These are phyloP conservation scores for Tylopilus felleus DNA, from an alignment of 768 basidiomycete species.

Conservation along the genomic window DNA sequence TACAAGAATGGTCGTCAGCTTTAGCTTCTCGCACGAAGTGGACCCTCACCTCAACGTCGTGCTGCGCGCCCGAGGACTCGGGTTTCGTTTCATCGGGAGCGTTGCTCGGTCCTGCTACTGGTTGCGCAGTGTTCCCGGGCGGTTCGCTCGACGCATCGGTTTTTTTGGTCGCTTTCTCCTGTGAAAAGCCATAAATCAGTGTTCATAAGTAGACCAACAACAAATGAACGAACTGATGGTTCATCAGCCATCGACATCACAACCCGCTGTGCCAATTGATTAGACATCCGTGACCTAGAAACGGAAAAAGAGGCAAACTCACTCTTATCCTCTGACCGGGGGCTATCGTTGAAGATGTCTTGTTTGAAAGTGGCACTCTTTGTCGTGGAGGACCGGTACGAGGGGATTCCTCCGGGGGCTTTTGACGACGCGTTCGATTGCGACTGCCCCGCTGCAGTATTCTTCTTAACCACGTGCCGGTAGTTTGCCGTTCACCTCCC, in stretches of 20 bases:
- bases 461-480: too few species aligned
- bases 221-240: not conserved
- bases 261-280: not conserved
- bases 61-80: too few species aligned
- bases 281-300: not conserved
- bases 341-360: not conserved
- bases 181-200: too few species aligned
- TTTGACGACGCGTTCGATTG: not conserved
- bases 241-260: not conserved
- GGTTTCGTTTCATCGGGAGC: too few species aligned
- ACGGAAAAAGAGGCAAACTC: not conserved
- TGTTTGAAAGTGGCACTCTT: not conserved
- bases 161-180: too few species aligned
- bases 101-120: too few species aligned
- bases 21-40: not conserved
- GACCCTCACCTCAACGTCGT: not conserved
- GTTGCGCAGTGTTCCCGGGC: not conserved
- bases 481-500: not conserved
- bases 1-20: not conserved
- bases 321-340: not conserved
- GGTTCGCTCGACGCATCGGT: not conserved
- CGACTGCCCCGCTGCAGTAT: too few species aligned
- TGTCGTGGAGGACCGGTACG: not conserved
- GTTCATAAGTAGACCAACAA: too few species aligned
- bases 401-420: not conserved